Base-by-base conservation (phyloP, 192 early-diverging fungal species). In the Mortierella alpina region DNA sequence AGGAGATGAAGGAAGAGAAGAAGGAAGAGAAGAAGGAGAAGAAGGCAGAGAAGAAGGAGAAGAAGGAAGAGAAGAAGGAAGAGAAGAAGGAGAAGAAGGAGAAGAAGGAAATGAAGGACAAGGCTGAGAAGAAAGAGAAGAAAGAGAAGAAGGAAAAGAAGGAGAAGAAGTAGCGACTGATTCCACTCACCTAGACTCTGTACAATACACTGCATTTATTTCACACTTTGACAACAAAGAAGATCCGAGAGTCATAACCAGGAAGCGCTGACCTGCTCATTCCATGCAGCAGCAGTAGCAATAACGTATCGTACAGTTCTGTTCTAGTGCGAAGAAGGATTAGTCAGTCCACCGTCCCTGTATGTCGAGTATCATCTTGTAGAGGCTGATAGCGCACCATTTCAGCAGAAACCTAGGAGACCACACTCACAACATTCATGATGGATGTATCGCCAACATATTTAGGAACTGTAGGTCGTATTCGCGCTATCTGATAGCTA, bases 71-170 rank as follows among this genome's bases (percentile, higher is more conserved):
- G 10, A 50, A 82, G 4, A 69, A 82, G 62, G 44, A 55, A 31
- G 63, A 82, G 49, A 73, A 65, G 63, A 60, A 77, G 52, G 61
- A 72, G 18, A 79, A 67, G 53, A 18, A 31, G 10, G 68, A 76
- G 56, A 76, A 76, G 66, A 59, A 62, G 7, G 68, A 64, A 7
- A 57, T 69, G 59, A 57, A 54, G 57, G 61, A 63, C 22, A 69
- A 59, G 55, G 40, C 18, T 12, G 57, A 66, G 46, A 59, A 64
- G 63, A 66, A 74, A 14, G 65, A 65, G 12, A 59, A 66, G 63
- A 60, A 59, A 47, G 67, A 69, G 3, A 69, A 69, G 67, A 50
- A 46, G 10, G 67, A 69, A 22, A 69, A 69, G 56, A 70, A 53
- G 18, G 45, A 61, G 10, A 68, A 59, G 48, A 59, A 68, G 47